Evolutionary conservation across 208 protist genomes (phyloP), one percentile per base, ranked within the genome.

Genomic region (Phytomonas serpens): DNA sequence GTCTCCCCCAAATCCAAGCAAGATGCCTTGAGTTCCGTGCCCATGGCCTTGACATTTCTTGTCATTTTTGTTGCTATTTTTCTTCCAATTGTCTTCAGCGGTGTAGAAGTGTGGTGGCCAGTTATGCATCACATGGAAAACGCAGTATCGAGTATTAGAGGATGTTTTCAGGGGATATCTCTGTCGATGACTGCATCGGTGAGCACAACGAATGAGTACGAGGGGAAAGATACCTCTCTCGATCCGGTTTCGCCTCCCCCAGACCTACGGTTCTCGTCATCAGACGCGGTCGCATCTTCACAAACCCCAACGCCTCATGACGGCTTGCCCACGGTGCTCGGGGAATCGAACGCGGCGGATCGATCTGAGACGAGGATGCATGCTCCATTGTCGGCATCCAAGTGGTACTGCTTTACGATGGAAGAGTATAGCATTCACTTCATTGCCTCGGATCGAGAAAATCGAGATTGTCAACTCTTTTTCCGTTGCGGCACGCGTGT

Each of bases 401-500:
- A 14, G 31, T 63, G 75, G 36, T 37, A 42, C 19, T 93, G 85
- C 75, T 93, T 86, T 81, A 94, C 88, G 3, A 51, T 94, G 5
- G 84, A 89, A 40, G 66, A 32, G 36, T 94, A 89, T 76, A 94
- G 88, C 69, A 74, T 77, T 9, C 67, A 37, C 13, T 92, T 93
- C 65, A 79, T 78, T 61, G 67, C 29, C 27, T 65, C 23, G 29
- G 63, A 23, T 16, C 71, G 68, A 61, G 13, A 6, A 68, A 33
- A 42, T 51, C 61, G 57, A 66, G n/a, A 29, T 31, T 3, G 14
- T 23, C 64, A 64, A n/a, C 75, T 74, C 61, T 77, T 84, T 61
- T 93, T 84, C 63, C 80, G 80, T 36, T 93, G 88, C 69, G 88
- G 88, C 31, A 88, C 81, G 23, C 88, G 88, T 61, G 69, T 93